Evolutionary conservation across 805 yeast species (phyloP).

Genomic region (Cyberlindnera nakhonratchasimensis): DNA sequence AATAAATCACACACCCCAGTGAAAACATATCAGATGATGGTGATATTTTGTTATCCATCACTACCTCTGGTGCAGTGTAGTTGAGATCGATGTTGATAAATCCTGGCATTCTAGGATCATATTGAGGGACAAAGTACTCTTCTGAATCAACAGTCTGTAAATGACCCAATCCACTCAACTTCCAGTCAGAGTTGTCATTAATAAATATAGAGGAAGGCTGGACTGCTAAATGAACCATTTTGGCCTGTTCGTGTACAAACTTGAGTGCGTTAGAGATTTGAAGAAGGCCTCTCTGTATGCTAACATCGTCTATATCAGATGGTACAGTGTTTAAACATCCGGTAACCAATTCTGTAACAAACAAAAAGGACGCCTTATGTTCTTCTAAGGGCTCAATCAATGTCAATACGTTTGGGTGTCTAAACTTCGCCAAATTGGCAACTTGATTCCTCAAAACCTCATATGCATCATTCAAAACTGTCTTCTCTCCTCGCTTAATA

Average conservation of each 20-base stretch:
- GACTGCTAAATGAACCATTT: constrained; percentile 71
- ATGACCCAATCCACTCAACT: constrained; percentile 70
- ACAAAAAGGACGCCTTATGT: constrained; percentile 68
- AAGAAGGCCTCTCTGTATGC: constrained; percentile 77
- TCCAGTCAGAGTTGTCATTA: constrained; percentile 91
- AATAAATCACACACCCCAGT: constrained; percentile 71
- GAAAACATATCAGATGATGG: constrained; percentile 81
- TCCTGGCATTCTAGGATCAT: constrained; percentile 70
- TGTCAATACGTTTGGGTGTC: constrained; percentile 85
- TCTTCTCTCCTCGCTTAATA: constrained; percentile 45
- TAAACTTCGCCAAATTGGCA: constrained; percentile 67
- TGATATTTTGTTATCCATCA: constrained; percentile 59
- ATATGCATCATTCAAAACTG: constrained; percentile 56
- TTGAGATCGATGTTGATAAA: constrained; percentile 69
- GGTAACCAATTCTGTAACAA: constrained; percentile 80
- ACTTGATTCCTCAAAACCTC: constrained; percentile 67
- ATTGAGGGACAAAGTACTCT: constrained; percentile 65
- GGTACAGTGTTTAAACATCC: constrained; percentile 47
- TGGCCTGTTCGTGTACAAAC: constrained; percentile 76
- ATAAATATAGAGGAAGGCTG: constrained; percentile 76
- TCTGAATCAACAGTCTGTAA: constrained; percentile 47
- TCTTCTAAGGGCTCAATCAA: constrained; percentile 89
- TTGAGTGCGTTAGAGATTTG: constrained; percentile 76
- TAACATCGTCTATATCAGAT: constrained; percentile 59
- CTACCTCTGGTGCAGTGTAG: constrained; percentile 81